phyloP scores from a whole-genome alignment of 2,329 filamentous ascomycete species.

The Cordyceps tenuipes region DNA sequence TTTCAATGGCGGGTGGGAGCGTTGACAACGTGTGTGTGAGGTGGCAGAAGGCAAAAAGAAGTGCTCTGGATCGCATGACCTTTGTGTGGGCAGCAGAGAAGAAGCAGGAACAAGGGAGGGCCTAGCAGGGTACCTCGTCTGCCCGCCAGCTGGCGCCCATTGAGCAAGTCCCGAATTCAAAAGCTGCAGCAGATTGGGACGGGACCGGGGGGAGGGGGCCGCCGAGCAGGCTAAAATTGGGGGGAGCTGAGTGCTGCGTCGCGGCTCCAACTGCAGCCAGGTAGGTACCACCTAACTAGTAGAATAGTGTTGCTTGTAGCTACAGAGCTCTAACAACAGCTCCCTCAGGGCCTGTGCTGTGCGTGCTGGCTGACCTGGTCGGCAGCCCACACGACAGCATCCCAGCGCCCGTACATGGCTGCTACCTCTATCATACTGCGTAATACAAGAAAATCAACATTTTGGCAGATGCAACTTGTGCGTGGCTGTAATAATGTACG shows the following conservation, averaged over 20 bases:
- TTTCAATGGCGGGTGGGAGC: constrained; percentile 26
- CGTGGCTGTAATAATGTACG: neutral
- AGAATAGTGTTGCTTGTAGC: neutral
- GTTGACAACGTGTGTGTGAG: constrained; percentile 20
- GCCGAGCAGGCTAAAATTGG: neutral
- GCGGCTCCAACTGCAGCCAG: neutral
- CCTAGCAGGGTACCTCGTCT: neutral
- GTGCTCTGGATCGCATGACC: constrained; percentile 34
- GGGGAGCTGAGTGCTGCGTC: neutral
- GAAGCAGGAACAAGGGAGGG: constrained; percentile 11
- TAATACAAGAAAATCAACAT: neutral
- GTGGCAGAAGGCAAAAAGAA: constrained; percentile 20
- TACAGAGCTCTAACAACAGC: neutral
- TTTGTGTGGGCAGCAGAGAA: constrained; percentile 17
- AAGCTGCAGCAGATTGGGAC: neutral
- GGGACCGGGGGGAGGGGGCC: neutral
- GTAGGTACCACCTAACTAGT: too few relatives aligned
- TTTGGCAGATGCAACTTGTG: neutral
- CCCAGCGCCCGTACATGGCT: neutral
- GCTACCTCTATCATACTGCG: neutral
- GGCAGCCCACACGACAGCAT: neutral
- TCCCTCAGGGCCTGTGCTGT: neutral
- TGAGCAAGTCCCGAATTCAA: neutral
- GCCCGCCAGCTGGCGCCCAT: neutral
- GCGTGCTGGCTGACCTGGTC: neutral